Percentiles rank a stretch among this genome's conserved stretches.
phyloP scores from a whole-genome alignment of 2,329 filamentous ascomycete species.

The Colletotrichum ledebouriae region DNA sequence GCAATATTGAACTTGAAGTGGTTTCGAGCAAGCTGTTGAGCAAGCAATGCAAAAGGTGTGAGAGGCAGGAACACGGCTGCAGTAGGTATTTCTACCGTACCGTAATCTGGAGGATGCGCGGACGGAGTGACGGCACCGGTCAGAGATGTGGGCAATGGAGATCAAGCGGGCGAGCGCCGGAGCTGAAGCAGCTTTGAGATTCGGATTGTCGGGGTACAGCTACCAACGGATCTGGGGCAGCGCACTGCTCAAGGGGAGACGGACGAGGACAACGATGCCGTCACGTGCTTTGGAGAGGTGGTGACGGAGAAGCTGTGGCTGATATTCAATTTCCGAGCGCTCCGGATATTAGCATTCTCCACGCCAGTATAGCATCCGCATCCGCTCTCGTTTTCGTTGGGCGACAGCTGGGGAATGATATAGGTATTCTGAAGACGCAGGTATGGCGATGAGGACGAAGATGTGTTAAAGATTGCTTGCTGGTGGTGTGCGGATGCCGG shows the following conservation, averaged over 20 bases:
- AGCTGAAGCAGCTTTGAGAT: background rate
- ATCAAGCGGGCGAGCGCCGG: no score
- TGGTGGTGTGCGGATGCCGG: background rate
- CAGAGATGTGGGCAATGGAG: slow-evolving; percentile 17
- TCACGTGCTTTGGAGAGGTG: slow-evolving; percentile 3
- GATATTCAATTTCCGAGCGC: slow-evolving; percentile 34
- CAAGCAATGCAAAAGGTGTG: slow-evolving; percentile 1
- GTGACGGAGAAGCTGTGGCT: slow-evolving; percentile 6
- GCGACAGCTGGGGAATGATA: slow-evolving; percentile 5
- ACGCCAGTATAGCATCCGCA: background rate
- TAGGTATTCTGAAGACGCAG: background rate
- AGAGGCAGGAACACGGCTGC: slow-evolving; percentile 3
- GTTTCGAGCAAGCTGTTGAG: background rate
- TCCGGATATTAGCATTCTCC: slow-evolving; percentile 12
- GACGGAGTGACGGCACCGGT: background rate
- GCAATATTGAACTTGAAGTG: slow-evolving; percentile 2
- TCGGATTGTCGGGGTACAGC: slow-evolving; percentile 12
- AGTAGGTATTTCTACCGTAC: no score
- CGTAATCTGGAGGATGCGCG: background rate
- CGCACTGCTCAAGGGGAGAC: slow-evolving; percentile 6
- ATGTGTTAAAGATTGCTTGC: background rate
- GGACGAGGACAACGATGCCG: slow-evolving; percentile 13
- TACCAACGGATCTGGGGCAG: background rate
- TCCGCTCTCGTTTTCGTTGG: background rate
- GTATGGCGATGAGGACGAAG: slow-evolving; percentile 3